These are phyloP conservation scores for Avena eriantha DNA, from an alignment of 176 grass and related monocot genomes.

Conservation along the genomic window DNA sequence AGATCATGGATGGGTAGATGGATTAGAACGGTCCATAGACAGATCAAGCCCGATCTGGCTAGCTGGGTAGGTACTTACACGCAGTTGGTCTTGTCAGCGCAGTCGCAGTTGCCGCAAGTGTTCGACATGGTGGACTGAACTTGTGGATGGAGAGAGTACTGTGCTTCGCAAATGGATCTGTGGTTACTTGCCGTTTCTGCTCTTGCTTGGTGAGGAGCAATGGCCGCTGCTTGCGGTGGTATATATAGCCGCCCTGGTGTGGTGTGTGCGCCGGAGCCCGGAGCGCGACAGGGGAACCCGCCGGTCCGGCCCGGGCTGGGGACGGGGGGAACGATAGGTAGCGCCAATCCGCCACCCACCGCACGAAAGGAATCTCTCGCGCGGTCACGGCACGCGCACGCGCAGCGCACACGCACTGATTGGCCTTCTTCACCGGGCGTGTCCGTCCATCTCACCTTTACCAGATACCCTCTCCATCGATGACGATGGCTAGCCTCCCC, in stretches of 20 bases:
- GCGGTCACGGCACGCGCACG: not conserved
- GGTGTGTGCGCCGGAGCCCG: too few relatives aligned
- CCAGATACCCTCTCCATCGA: not conserved
- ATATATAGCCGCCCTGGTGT: constrained; percentile 45
- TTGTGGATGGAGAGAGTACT: not conserved
- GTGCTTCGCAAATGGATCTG: not conserved
- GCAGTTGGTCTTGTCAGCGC: constrained; percentile 79
- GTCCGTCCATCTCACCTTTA: constrained; percentile 2
- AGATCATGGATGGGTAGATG: not conserved
- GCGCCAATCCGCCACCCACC: not conserved
- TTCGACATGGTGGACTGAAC: constrained; percentile 54
- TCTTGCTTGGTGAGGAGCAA: constrained; percentile 33
- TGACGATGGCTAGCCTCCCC: not conserved
- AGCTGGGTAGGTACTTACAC: constrained; percentile 43
- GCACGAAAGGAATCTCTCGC: constrained; percentile 39
- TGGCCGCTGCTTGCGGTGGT: not conserved
- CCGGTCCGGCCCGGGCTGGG: not conserved
- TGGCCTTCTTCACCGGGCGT: constrained; percentile 3
- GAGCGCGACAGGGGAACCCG: too few relatives aligned
- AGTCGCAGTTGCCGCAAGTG: constrained; percentile 95
- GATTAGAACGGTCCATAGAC: not conserved
- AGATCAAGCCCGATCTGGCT: not conserved
- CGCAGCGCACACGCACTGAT: not conserved
- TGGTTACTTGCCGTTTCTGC: not conserved
- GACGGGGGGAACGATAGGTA: not conserved